Evolutionary conservation across 768 basidiomycete species (phyloP), one percentile per base, ranked within the genome.

Genomic region (Phaffia australis): DNA sequence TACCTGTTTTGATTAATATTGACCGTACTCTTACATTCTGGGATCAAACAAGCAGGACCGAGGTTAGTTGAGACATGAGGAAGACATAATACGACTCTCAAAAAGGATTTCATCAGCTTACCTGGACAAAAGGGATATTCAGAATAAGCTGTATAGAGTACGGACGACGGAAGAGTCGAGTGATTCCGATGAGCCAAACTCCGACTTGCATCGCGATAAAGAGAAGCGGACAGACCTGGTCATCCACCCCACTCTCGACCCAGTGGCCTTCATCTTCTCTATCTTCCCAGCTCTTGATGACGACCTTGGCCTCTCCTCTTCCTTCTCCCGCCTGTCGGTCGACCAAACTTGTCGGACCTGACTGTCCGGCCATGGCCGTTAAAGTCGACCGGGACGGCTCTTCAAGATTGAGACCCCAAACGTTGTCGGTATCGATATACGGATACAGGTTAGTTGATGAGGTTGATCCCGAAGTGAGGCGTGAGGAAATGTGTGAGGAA

Each of bases 371-470:
- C 1, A 52, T 23, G 0, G 64, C n/a, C 35, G 64, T 51, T 18
- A 57, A 42, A 23, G 56, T 29, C 46, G 56, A 66, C 27, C 50
- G 23, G 9, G 56, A 30, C n/a, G 65, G 35, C 11, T 52, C 23
- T 32, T 69, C 66, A 60, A 67, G 27, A 48, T 67, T 67, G 46
- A 67, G 54, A 0, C 59, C 66, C n/a, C 21, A 48, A 50, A 67
- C 66, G 21, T 69, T 57, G 29, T 69, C 67, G 11, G 52, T n/a
- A 48, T 69, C 67, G n/a, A 69, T 69, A 56, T 63, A 58, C 21
- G 56, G 47, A 29, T 50, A 69, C 11, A 69, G 61, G 21, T 69
- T 69, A 50, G 67, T 51, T 0, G 54, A 56, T 19, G 61, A 42
- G 0, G 62, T 29, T 16, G 67, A 69, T n/a, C 67, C 67, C 1